Evolutionary conservation across 805 yeast species (phyloP), one percentile per base, ranked within the genome.

Genomic region (Hanseniaspora pseudoguilliermondii): DNA sequence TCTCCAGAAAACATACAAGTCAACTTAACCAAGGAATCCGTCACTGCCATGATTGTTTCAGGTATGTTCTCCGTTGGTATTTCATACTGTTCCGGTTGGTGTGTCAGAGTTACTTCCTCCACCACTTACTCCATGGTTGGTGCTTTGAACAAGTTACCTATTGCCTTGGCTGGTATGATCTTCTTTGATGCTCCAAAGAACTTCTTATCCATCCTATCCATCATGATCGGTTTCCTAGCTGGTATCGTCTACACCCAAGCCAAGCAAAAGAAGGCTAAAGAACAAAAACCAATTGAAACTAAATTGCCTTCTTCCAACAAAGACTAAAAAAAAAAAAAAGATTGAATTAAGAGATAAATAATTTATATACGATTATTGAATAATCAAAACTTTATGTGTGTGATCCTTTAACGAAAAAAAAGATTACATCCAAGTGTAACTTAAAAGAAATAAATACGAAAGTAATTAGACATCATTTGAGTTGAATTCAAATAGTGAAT

Each of bases 51-150:
- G 96, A 65, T 93, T 60, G 79, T 91, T 67, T 87, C 96, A 39
- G 98, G 98, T 71, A 80, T 86, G 63, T 84, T 95, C 47, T 84
- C 97, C 35, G 95, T 93, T 54, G 97, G 95, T 75, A 93, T 93
- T 69, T 91, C 97, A 47, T 93, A 93, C 80, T 88, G 96, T 73
- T 89, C 97, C 13, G 98, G 97, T 59, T 93, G 98, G 98, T 93
- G 98, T 80, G 95, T 93, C 62, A 87, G 98, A 75, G 97, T 93
- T 61, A 93, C 98, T 46, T 88, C 97, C 23, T 90, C 97, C 29
- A 93, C 98, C 56, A 93, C 98, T 56, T 93, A 93, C 76, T 88
- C 96, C 55, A 93, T 93, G 98, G 97, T 93, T 58, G 98, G 98
- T 71, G 98, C 98, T 55, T 80, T 93, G 71, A 93, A 93, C 81